Conservation (phyloP, 108 stramenopile species). For the Skeletonema marinoi region DNA sequence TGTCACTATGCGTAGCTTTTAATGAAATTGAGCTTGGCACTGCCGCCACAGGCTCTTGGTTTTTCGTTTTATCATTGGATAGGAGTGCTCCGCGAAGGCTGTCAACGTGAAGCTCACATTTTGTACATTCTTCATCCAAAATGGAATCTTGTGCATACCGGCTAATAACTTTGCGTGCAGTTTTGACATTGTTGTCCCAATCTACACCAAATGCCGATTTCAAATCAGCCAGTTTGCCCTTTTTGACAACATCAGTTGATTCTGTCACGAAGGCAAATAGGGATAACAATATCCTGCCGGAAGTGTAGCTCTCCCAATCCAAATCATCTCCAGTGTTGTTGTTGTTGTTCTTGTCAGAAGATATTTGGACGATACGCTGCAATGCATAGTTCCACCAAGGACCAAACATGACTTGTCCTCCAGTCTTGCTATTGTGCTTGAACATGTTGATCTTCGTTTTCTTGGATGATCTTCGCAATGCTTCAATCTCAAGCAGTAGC, state of each 20-base stretch:
- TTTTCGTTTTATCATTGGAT: background rate
- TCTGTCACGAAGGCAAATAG: slow-evolving; percentile 21
- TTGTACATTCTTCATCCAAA: slow-evolving; percentile 13
- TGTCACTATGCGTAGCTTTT: background rate
- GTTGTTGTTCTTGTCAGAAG: background rate
- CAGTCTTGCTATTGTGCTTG: slow-evolving; percentile 10
- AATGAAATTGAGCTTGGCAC: slow-evolving; percentile 1
- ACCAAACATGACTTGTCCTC: slow-evolving; percentile 26
- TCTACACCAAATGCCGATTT: slow-evolving; percentile 20
- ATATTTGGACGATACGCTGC: slow-evolving; percentile 12
- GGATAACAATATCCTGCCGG: slow-evolving; percentile 17
- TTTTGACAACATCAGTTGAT: slow-evolving; percentile 16
- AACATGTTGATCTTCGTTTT: slow-evolving; percentile 16
- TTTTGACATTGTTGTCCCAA: slow-evolving; percentile 7
- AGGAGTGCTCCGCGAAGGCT: background rate
- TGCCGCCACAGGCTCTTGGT: background rate
- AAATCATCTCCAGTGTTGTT: background rate
- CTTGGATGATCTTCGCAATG: slow-evolving; percentile 12
- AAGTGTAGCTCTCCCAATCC: slow-evolving; percentile 15
- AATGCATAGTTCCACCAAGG: slow-evolving; percentile 38
- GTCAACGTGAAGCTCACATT: slow-evolving; percentile 18
- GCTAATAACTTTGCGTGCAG: slow-evolving; percentile 19
- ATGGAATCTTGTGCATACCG: slow-evolving; percentile 5
- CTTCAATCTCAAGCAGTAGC: slow-evolving; percentile 19
- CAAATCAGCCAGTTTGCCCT: slow-evolving; percentile 7